phyloP scores from a whole-genome alignment of 2,329 filamentous ascomycete species.

The Cadophora gregata region DNA sequence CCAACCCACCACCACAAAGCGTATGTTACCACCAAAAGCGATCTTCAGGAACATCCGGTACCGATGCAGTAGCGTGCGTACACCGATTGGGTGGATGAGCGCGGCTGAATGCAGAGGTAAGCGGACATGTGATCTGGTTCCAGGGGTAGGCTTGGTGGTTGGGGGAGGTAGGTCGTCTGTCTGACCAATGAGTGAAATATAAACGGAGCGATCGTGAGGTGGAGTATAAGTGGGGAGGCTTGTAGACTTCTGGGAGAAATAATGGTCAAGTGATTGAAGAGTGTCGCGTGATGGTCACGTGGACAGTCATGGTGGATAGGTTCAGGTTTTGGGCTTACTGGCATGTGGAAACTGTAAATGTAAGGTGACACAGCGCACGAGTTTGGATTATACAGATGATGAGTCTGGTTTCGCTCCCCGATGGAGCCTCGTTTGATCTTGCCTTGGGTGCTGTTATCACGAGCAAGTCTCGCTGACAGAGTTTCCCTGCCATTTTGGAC shows the following conservation, averaged over 20 bases:
- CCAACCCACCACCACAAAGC: background rate
- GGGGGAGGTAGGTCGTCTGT: slow-evolving; percentile 6
- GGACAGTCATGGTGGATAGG: background rate
- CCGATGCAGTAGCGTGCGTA: background rate
- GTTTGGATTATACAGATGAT: no score
- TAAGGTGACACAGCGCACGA: no score
- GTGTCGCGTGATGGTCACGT: background rate
- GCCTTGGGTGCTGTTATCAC: background rate
- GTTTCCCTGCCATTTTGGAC: background rate
- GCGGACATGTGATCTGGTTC: background rate
- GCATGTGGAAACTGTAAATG: no score
- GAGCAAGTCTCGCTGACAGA: background rate
- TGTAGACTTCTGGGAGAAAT: background rate
- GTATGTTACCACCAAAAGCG: background rate
- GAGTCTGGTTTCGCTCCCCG: no score
- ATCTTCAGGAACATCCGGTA: slow-evolving; percentile 10
- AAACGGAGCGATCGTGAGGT: background rate
- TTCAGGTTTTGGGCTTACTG: background rate
- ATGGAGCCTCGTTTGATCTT: background rate
- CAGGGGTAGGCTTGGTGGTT: slow-evolving; percentile 3
- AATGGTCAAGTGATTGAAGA: background rate
- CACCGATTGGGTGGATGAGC: background rate
- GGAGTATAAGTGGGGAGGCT: background rate
- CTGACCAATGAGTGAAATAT: background rate
- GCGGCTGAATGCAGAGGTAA: background rate